phyloP scores from a whole-genome alignment of 2,329 filamentous ascomycete species.

The Metarhizium anisopliae region DNA sequence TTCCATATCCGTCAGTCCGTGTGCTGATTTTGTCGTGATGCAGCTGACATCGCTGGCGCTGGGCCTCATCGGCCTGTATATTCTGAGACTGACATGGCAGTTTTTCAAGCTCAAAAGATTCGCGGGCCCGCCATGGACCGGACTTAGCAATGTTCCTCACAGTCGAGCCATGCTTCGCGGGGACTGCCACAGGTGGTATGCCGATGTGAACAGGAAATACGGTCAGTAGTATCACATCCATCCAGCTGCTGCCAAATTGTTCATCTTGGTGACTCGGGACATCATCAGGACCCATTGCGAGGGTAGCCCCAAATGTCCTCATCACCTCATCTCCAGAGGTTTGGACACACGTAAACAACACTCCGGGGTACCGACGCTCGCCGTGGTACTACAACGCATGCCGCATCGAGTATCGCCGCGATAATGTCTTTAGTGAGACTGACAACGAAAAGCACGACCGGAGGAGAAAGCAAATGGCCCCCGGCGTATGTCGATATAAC shows the following conservation, averaged over 20 bases:
- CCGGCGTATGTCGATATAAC: constrained; percentile 29
- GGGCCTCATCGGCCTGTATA: not conserved
- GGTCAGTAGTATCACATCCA: not conserved
- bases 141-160: not conserved
- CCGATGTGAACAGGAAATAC: not conserved
- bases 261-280: not conserved
- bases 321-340: constrained; percentile 39
- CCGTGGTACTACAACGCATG: constrained; percentile 36
- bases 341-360: constrained; percentile 32
- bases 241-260: not conserved
- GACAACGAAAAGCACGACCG: constrained; percentile 37
- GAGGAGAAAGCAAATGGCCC: constrained; percentile 38
- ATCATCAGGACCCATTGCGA: constrained; percentile 15
- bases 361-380: constrained; percentile 30
- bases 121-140: not conserved
- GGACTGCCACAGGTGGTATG: not conserved
- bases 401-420: constrained; percentile 37
- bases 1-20: not conserved
- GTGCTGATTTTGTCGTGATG: not conserved
- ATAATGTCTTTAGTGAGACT: constrained; percentile 44
- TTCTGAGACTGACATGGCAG: not conserved
- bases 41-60: not conserved
- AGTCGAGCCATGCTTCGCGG: not conserved
- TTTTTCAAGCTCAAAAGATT: not conserved
- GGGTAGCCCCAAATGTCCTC: constrained; percentile 35